These are phyloP conservation scores for Hypoxylon sp. DNA, from an alignment of 2,329 filamentous ascomycete genomes.

Conservation along the genomic window DNA sequence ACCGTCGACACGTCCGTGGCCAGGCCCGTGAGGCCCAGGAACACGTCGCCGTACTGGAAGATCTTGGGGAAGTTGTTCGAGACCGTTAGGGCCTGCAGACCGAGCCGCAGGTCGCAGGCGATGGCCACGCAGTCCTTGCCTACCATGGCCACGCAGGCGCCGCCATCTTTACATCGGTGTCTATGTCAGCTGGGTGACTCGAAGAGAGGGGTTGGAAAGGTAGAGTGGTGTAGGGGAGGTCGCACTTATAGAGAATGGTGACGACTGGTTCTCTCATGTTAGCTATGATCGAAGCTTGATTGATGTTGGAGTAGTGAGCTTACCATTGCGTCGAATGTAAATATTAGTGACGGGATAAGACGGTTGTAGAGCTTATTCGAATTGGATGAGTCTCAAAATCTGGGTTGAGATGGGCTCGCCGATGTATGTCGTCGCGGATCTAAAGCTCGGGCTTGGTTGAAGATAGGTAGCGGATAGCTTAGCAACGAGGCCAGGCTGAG, in stretches of 20 bases:
- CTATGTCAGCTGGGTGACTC: slow-evolving; percentile 27
- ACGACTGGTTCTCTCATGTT: slow-evolving; percentile 69
- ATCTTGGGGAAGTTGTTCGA: slow-evolving; percentile 99
- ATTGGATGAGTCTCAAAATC: slow-evolving; percentile 6
- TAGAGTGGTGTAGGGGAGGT: slow-evolving; percentile 8
- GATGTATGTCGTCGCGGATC: slow-evolving; percentile 32
- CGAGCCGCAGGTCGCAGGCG: slow-evolving; percentile 97
- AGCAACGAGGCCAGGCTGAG: slow-evolving; percentile 27
- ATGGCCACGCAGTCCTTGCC: slow-evolving; percentile 99
- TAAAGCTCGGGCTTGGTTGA: slow-evolving; percentile 16
- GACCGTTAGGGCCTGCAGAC: slow-evolving; percentile 94
- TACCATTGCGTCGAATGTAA: slow-evolving; percentile 50
- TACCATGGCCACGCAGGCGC: slow-evolving; percentile 97
- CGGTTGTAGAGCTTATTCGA: slow-evolving; percentile 2
- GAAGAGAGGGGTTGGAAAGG: slow-evolving; percentile 32
- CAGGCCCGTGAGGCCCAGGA: slow-evolving; percentile 94
- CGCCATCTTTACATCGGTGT: slow-evolving; percentile 70
- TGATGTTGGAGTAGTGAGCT: slow-evolving; percentile 38
- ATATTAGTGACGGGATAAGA: slow-evolving; percentile 11
- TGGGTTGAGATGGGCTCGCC: slow-evolving; percentile 4
- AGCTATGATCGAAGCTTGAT: slow-evolving; percentile 47
- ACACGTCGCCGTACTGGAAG: slow-evolving; percentile 96
- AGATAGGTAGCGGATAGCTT: slow-evolving; percentile 22
- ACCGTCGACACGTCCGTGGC: slow-evolving; percentile 96
- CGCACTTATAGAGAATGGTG: slow-evolving; percentile 95